phyloP scores from a whole-genome alignment of 345 rosid genomes.

The Camelina neglecta region DNA sequence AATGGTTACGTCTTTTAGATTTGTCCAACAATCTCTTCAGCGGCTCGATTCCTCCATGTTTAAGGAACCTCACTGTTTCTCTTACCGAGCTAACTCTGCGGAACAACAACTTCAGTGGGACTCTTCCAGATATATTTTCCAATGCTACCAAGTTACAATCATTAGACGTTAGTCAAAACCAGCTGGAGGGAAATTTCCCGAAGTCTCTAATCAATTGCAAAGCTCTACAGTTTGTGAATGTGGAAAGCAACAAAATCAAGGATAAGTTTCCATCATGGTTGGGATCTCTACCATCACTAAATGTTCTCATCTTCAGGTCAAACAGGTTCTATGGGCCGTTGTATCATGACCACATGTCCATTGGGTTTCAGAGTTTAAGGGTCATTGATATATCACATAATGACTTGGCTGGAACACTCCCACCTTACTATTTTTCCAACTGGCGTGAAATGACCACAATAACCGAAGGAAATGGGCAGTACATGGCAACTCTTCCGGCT shows the following conservation, averaged over 20 bases:
- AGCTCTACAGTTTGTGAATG: constrained; percentile 43
- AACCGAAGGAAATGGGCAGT: not conserved
- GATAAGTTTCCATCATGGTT: constrained; percentile 38
- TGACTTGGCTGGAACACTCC: constrained; percentile 33
- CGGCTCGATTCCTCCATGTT: constrained; percentile 46
- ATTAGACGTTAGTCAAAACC: constrained; percentile 31
- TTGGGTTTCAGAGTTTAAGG: constrained; percentile 46
- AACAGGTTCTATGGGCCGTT: constrained; percentile 47
- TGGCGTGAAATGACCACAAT: constrained; percentile 5
- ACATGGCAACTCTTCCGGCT: not conserved
- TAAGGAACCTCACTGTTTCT: not conserved
- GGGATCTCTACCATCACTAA: constrained; percentile 32
- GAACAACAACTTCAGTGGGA: constrained; percentile 16
- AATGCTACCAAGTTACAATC: not conserved
- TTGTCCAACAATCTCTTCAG: constrained; percentile 49
- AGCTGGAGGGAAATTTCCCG: constrained; percentile 38
- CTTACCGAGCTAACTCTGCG: not conserved
- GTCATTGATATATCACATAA: constrained; percentile 53
- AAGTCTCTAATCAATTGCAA: constrained; percentile 22
- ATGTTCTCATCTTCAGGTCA: constrained; percentile 50
- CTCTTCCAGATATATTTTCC: constrained; percentile 22
- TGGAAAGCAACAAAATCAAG: constrained; percentile 46
- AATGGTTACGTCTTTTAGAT: constrained; percentile 41
- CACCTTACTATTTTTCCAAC: constrained; percentile 19
- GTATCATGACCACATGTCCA: not conserved